Conservation (phyloP, 106 monocot species). For the Phalaenopsis equestris region DNA sequence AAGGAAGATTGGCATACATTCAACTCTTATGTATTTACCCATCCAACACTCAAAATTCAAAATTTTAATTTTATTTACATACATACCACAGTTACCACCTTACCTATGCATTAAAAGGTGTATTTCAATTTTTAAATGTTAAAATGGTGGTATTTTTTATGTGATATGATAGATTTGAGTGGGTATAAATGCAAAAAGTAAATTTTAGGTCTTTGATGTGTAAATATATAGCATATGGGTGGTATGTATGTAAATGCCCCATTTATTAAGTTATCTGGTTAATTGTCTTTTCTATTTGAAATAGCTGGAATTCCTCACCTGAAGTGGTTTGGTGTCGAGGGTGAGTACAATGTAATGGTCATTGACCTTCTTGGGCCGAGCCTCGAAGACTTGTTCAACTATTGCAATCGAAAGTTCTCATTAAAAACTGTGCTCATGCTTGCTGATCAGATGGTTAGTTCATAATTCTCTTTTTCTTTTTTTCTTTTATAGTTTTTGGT, state of each 20-base stretch:
- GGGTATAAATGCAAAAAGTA: too few relatives aligned
- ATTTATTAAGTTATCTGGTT: not conserved
- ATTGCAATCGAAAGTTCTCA: slow-evolving; percentile 44
- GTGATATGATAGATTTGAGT: too few relatives aligned
- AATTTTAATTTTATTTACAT: too few relatives aligned
- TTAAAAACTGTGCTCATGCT: slow-evolving; percentile 64
- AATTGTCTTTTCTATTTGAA: slow-evolving; percentile 2
- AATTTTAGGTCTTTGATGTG: too few relatives aligned
- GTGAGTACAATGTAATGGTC: slow-evolving; percentile 59
- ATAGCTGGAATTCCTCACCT: slow-evolving; percentile 55
- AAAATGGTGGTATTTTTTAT: too few relatives aligned
- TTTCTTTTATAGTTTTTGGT: not conserved
- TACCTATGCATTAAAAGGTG: too few relatives aligned
- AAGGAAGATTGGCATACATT: not conserved
- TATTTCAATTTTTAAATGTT: too few relatives aligned
- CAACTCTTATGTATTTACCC: too few relatives aligned
- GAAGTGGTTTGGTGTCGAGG: slow-evolving; percentile 63
- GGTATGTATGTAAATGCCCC: too few relatives aligned
- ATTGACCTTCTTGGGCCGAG: slow-evolving; percentile 69
- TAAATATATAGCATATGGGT: too few relatives aligned
- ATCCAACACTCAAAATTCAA: too few relatives aligned
- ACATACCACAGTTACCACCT: too few relatives aligned
- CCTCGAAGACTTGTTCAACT: slow-evolving; percentile 62
- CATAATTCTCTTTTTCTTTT: not conserved
- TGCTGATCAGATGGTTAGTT: slow-evolving; percentile 41